Evolutionary conservation across 371 early-diverging fungal genomes (phyloP).

Genomic region (Sporodiniella umbellata): DNA sequence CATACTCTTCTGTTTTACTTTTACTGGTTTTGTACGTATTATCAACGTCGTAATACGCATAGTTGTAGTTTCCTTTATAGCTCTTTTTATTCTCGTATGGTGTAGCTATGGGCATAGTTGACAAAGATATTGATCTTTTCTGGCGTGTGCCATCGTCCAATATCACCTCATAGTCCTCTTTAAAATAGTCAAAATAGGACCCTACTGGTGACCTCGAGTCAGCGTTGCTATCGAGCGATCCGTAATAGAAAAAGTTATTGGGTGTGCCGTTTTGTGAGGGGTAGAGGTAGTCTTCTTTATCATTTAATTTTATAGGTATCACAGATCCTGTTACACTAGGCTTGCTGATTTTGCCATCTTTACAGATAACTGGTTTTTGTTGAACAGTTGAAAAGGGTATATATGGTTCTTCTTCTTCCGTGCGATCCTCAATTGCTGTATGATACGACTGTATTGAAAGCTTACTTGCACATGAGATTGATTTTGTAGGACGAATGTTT

Average conservation of each 20-base stretch:
- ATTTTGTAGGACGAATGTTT: constrained; percentile 9
- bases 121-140: constrained; percentile 25
- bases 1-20: constrained; percentile 11
- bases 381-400: not conserved
- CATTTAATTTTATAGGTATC: not conserved
- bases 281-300: not conserved
- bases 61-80: constrained; percentile 17
- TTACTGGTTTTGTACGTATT: not conserved
- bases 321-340: not conserved
- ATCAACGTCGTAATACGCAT: constrained; percentile 6
- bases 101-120: constrained; percentile 17
- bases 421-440: constrained; percentile 11
- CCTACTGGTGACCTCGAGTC: constrained; percentile 15
- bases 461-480: constrained; percentile 14
- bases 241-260: constrained; percentile 23
- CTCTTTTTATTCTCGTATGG: constrained; percentile 8
- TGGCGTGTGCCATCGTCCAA: constrained; percentile 30
- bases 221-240: constrained; percentile 11
- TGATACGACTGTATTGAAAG: constrained; percentile 22
- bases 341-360: not conserved
- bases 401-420: not conserved
- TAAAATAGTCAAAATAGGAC: constrained; percentile 17
- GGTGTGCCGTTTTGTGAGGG: constrained; percentile 2
- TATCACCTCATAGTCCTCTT: constrained; percentile 25
- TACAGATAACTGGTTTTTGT: not conserved